Base-by-base conservation (phyloP, 371 early-diverging fungal species). In the Edhazardia aedis region DNA sequence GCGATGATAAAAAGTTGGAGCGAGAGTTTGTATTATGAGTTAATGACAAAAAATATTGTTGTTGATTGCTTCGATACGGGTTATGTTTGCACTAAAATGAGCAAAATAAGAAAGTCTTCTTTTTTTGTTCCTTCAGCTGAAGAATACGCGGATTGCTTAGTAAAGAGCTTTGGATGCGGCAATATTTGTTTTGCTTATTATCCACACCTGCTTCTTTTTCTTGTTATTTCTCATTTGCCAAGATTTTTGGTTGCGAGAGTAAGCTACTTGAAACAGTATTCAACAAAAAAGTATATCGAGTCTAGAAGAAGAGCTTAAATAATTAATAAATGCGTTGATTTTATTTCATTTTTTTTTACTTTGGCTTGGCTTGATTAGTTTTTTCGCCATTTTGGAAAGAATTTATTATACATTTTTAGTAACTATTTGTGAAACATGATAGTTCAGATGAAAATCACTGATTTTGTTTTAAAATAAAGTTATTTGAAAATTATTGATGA, bases 21-120 rank as follows among this genome's bases (percentile, higher is more conserved):
- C 45, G 80, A 80, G 68, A 82, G 86, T 18, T 72, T 92, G 46
- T 84, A 81, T 37, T 77, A 77, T 22, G 95, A 94, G 71, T 63
- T 85, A 33, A 75, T 75, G 25, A 64, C 72, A 18, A 66, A 76
- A 47, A 80, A 80, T 36, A 76, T 93, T 25, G 72, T 79, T 26
- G 86, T 89, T 25, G 80, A 89, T 71, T 81, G 82, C 71, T 68
- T 86, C 60, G 84, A 82, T 63, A 83, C 86, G 21, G 86, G 82
- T 71, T 85, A 84, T 79, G 88, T 89, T 48, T 82, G 52, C 21
- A 75, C 82, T 11, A 77, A 80, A 49, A 86, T 91, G 89, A 81
- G 81, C 62, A 88, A 88, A 76, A 83, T 88, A 55, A 75, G 82
- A 46, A 76, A 72, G 47, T 71, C 87, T 26, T 71, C 71, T 11